These are phyloP conservation scores for Paramyrothecium roridum DNA, from an alignment of 2,329 filamentous ascomycete genomes.

Conservation along the genomic window DNA sequence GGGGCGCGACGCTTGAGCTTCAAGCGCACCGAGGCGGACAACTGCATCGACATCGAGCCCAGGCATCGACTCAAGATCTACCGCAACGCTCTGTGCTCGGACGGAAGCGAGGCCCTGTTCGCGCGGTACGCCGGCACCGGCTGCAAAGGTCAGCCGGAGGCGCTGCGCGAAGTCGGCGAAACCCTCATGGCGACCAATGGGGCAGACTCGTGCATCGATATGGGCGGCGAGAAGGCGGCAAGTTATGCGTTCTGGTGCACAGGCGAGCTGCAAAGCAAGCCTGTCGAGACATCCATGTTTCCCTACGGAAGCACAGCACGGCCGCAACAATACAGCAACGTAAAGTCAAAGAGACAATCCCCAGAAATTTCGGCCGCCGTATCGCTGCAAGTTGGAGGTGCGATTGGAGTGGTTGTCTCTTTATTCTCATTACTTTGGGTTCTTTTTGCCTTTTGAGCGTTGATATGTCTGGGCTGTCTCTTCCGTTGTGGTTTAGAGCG, in stretches of 20 bases:
- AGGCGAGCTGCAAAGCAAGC: background rate
- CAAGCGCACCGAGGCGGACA: background rate
- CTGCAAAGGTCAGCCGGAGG: background rate
- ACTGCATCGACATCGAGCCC: background rate
- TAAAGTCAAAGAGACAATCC: background rate
- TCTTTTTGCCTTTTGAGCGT: too few relatives aligned
- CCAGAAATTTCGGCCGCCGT: too few relatives aligned
- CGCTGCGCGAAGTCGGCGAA: background rate
- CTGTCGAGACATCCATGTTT: background rate
- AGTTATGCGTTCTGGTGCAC: slow-evolving; percentile 10
- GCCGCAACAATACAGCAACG: background rate
- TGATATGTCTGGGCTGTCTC: too few relatives aligned
- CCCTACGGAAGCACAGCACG: background rate
- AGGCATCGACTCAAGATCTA: background rate
- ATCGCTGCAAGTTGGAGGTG: too few relatives aligned
- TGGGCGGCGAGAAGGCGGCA: slow-evolving; percentile 4
- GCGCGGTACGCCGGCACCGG: background rate
- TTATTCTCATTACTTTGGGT: too few relatives aligned
- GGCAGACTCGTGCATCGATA: slow-evolving; percentile 3
- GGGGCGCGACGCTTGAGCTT: background rate
- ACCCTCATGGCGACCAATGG: background rate
- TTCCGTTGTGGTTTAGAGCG: too few relatives aligned
- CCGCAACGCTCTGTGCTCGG: background rate
- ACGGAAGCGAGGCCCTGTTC: background rate
- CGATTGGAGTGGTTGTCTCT: too few relatives aligned